These are phyloP conservation scores for Fraxinus sp. DNA, from an alignment of 305 asterid genomes.

Conservation along the genomic window DNA sequence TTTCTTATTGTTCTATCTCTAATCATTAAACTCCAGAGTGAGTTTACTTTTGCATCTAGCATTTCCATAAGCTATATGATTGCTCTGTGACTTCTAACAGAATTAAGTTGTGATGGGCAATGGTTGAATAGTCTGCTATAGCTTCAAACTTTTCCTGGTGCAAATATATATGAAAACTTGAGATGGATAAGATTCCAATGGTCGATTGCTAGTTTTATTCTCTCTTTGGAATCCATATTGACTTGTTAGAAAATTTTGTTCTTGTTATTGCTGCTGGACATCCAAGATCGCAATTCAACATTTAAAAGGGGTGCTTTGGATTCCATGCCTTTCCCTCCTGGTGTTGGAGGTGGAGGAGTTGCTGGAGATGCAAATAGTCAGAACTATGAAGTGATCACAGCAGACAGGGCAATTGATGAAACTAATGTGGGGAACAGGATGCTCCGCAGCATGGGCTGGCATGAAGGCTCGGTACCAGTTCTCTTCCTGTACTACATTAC, in stretches of 20 bases:
- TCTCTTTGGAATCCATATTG: slow-evolving; percentile 51
- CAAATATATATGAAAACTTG: slow-evolving; percentile 36
- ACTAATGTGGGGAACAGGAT: slow-evolving; percentile 93
- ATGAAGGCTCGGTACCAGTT: slow-evolving; percentile 97
- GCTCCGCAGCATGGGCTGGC: slow-evolving; percentile 99
- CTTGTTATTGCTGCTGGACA: slow-evolving; percentile 45
- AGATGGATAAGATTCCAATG: slow-evolving; percentile 56
- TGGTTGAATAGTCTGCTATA: slow-evolving; percentile 40
- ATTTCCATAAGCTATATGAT: slow-evolving; percentile 26
- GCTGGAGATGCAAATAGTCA: slow-evolving; percentile 60
- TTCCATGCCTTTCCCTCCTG: slow-evolving; percentile 99
- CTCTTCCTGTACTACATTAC: slow-evolving; percentile 45
- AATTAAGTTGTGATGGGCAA: slow-evolving; percentile 34
- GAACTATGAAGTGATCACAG: slow-evolving; percentile 84
- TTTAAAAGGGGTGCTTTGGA: slow-evolving; percentile 73
- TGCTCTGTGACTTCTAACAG: slow-evolving; percentile 34
- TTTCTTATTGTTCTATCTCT: not conserved
- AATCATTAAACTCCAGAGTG: slow-evolving; percentile 11
- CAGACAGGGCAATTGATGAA: slow-evolving; percentile 90
- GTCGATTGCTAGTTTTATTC: slow-evolving; percentile 54
- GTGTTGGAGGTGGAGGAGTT: slow-evolving; percentile 95
- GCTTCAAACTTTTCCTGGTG: slow-evolving; percentile 42
- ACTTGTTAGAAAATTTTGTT: slow-evolving; percentile 76
- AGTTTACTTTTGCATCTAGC: slow-evolving; percentile 26
- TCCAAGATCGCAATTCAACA: slow-evolving; percentile 76